Evolutionary conservation across 176 grass and related monocot genomes (phyloP).

Genomic region (Aechmea fasciata): DNA sequence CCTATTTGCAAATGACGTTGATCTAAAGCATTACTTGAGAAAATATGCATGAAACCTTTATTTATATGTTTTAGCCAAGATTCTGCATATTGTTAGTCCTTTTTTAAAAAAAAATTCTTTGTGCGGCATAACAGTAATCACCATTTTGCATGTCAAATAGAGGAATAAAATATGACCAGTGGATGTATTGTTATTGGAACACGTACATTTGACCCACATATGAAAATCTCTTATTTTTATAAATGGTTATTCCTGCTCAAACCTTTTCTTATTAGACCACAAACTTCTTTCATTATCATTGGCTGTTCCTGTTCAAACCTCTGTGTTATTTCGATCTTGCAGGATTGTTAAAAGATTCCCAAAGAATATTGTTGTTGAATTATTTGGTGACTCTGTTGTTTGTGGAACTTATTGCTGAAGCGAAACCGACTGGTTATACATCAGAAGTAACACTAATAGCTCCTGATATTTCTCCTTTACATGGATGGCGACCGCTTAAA

Average conservation of each 20-base stretch:
- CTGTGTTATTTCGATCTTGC: conserved; percentile 23
- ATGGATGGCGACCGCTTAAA: conserved; percentile 37
- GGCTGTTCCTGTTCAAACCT: conserved; percentile 1
- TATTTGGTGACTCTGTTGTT: conserved; percentile 27
- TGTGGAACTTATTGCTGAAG: conserved; percentile 30
- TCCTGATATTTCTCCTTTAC: conserved; percentile 37
- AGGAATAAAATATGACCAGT: not conserved
- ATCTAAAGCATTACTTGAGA: not conserved
- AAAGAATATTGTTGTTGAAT: conserved; percentile 18
- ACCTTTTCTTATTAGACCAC: too few species aligned
- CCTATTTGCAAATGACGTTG: not conserved
- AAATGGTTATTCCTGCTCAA: not conserved
- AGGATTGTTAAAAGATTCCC: conserved; percentile 29
- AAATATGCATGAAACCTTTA: not conserved
- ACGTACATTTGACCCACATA: not conserved
- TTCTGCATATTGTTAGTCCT: not conserved
- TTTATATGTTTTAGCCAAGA: not conserved
- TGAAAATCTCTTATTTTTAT: not conserved
- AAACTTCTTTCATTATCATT: too few species aligned
- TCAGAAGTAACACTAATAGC: conserved; percentile 29
- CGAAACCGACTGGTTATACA: conserved; percentile 23
- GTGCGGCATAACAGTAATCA: too few species aligned
- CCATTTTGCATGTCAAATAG: too few species aligned
- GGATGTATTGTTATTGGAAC: conserved; percentile 1
- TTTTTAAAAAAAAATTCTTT: not conserved